Percentiles rank a stretch among this genome's conserved stretches.
Conservation (phyloP, 2,329 filamentous ascomycete species). For the Botryotinia globosa region DNA sequence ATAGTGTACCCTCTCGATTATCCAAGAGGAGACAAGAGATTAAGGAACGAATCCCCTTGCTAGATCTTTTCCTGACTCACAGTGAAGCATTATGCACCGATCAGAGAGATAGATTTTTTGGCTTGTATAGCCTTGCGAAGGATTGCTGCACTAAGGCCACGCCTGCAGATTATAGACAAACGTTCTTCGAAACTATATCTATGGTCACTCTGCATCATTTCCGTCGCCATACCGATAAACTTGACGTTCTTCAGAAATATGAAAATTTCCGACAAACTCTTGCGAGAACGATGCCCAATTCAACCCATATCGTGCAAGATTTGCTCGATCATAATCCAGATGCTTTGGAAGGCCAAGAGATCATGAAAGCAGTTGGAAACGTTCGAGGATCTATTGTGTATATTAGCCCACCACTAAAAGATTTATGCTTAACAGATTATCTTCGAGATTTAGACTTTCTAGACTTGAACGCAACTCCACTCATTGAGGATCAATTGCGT, state of each 20-base stretch:
- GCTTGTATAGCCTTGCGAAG: conserved; percentile 18
- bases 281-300: conserved; percentile 1
- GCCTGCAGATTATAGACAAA: conserved; percentile 17
- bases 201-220: conserved; percentile 13
- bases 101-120: conserved; percentile 20
- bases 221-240: conserved; percentile 11
- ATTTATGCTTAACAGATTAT: neutral
- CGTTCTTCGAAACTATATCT: conserved; percentile 18
- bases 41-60: neutral
- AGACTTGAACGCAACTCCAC: conserved; percentile 9
- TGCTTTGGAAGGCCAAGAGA: conserved; percentile 4
- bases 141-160: conserved; percentile 17
- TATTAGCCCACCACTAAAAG: conserved; percentile 7
- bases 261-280: conserved; percentile 12
- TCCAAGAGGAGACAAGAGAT: conserved; percentile 17
- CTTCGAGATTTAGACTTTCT: neutral
- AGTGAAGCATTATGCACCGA: conserved; percentile 18
- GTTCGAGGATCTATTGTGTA: conserved; percentile 12
- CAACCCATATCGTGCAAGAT: neutral
- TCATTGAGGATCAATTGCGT: conserved; percentile 8
- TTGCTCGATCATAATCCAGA: conserved; percentile 1
- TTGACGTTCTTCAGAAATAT: conserved; percentile 15
- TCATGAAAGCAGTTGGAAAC: conserved; percentile 18
- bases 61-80: conserved; percentile 20
- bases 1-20: conserved; percentile 13